Percentiles rank a stretch among this genome's conserved stretches.
Conservation (phyloP, 768 basidiomycete species). For the Dendrothele bispora region DNA sequence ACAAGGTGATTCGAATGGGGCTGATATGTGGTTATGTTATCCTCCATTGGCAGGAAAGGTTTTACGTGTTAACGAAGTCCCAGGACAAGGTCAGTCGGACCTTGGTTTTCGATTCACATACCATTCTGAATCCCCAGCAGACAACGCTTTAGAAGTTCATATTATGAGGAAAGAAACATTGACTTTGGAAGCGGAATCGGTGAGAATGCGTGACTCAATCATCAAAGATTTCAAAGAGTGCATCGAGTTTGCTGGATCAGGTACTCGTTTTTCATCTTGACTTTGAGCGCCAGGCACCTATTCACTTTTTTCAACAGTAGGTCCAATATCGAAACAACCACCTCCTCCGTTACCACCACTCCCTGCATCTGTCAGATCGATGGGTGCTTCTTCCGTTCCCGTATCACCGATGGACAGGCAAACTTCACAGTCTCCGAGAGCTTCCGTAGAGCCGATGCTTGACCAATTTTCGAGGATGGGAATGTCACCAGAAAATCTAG, state of each 20-base stretch:
- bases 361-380: slow-evolving; percentile 4
- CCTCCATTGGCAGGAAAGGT: slow-evolving; percentile 96
- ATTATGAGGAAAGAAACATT: slow-evolving; percentile 90
- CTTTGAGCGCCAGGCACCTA: background rate
- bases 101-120: slow-evolving; percentile 1
- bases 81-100: slow-evolving; percentile 53
- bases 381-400: too few species aligned
- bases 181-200: slow-evolving; percentile 60
- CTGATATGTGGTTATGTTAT: slow-evolving; percentile 92
- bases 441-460: background rate
- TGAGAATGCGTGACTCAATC: slow-evolving; percentile 59
- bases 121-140: too few species aligned
- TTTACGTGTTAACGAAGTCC: slow-evolving; percentile 64
- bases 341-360: slow-evolving; percentile 66
- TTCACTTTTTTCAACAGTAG: slow-evolving; percentile 35
- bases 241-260: slow-evolving; percentile 72
- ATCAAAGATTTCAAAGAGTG: slow-evolving; percentile 77
- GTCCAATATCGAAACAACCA: slow-evolving; percentile 59
- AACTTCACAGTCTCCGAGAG: slow-evolving; percentile 7
- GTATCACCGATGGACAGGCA: background rate
- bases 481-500: background rate
- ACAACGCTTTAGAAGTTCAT: slow-evolving; percentile 69
- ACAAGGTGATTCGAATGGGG: slow-evolving; percentile 50
- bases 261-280: slow-evolving; percentile 47
- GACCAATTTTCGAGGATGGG: slow-evolving; percentile 4